A percentile compares a stretch with the other conserved stretches of the same genome.
phyloP scores from a whole-genome alignment of 805 yeast species.

The Candida tammaniensis region DNA sequence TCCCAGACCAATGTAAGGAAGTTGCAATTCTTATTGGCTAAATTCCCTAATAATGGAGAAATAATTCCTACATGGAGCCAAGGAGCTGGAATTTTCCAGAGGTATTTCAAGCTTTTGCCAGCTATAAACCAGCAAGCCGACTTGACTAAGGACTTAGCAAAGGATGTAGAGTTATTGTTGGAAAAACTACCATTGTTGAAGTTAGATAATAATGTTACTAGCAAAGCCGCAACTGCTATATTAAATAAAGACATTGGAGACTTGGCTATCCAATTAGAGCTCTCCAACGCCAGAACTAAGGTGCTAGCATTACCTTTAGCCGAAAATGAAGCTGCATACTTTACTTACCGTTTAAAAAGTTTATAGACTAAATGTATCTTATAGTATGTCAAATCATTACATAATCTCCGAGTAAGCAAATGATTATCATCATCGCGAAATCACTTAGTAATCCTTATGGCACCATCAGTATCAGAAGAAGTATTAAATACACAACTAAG shows the following conservation, averaged over 20 bases:
- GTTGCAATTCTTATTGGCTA: conserved; percentile 36
- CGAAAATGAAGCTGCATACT: conserved; percentile 42
- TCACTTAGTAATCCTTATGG: too few species aligned
- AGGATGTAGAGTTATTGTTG: conserved; percentile 36
- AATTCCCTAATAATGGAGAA: conserved; percentile 42
- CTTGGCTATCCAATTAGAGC: conserved; percentile 26
- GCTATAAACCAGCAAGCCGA: conserved; percentile 2
- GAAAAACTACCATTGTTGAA: conserved; percentile 44
- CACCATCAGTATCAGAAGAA: conserved; percentile 21
- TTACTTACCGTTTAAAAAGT: too few species aligned
- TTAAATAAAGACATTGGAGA: conserved; percentile 51
- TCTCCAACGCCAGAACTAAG: conserved; percentile 3
- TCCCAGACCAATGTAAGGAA: conserved; percentile 41
- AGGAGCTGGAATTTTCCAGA: conserved; percentile 59
- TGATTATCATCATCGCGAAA: too few species aligned
- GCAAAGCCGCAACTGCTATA: conserved; percentile 50
- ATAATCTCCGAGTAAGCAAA: too few species aligned
- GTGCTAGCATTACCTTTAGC: conserved; percentile 41
- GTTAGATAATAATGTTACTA: conserved; percentile 21
- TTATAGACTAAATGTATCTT: too few species aligned
- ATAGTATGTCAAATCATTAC: too few species aligned
- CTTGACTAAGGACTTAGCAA: background rate
- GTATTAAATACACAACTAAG: conserved; percentile 12
- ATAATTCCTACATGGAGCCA: conserved; percentile 48
- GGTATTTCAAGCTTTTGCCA: conserved; percentile 39